Conservation (phyloP, 129 eudicot genomes). For the Solidago caesia region DNA sequence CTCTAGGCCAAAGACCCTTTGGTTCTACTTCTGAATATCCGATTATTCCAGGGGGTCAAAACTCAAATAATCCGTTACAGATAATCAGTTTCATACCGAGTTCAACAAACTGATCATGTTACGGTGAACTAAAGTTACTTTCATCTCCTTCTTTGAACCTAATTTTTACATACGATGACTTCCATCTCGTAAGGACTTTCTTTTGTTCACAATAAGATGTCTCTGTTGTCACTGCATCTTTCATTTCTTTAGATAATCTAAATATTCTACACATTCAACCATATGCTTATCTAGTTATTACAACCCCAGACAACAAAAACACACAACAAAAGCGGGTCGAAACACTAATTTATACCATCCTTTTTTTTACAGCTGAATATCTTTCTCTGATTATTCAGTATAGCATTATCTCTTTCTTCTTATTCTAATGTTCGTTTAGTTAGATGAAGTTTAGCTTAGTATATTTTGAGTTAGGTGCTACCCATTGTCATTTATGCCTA, state of each 20-base stretch:
- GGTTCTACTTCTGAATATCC: background rate
- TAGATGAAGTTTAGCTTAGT: background rate
- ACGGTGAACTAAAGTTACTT: background rate
- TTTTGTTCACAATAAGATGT: background rate
- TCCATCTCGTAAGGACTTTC: background rate
- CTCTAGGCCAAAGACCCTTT: background rate
- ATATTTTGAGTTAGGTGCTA: background rate
- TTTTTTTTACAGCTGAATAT: background rate
- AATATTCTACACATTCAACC: background rate
- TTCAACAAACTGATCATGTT: background rate
- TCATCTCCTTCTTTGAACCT: background rate
- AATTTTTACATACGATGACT: background rate
- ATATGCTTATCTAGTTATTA: background rate
- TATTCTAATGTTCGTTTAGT: background rate
- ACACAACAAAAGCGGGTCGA: background rate
- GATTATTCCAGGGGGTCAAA: background rate
- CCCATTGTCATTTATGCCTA: background rate
- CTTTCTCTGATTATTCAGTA: background rate
- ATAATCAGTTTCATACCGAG: background rate
- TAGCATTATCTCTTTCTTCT: background rate
- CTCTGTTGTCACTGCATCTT: background rate
- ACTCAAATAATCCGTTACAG: too few relatives aligned
- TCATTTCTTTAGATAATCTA: background rate
- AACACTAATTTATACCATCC: background rate
- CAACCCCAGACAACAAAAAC: background rate